Conservation (phyloP, 768 basidiomycete species). For the Lentinula lateritia region DNA sequence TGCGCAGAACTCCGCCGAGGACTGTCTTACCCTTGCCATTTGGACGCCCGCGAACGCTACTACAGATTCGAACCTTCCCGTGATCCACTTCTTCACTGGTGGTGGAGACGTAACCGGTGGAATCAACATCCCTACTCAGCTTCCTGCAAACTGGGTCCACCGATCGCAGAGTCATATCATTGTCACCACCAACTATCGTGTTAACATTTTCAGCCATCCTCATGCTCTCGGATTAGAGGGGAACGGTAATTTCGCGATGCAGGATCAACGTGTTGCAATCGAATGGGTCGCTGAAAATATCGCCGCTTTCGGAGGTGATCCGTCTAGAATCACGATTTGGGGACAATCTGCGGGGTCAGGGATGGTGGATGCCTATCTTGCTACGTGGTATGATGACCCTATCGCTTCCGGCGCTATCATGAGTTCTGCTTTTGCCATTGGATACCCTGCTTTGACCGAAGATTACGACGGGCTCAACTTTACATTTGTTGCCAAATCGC, state of each 20-base stretch:
- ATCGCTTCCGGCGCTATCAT: slow-evolving; percentile 7
- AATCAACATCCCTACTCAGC: slow-evolving; percentile 9
- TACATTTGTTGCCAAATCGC: slow-evolving; percentile 8
- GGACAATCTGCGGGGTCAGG: slow-evolving; percentile 11
- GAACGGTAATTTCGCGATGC: slow-evolving; percentile 21
- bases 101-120: slow-evolving; percentile 9
- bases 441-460: not conserved
- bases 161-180: slow-evolving; percentile 9
- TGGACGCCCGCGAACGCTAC: slow-evolving; percentile 11
- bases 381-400: slow-evolving; percentile 9
- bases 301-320: slow-evolving; percentile 25
- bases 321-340: slow-evolving; percentile 17
- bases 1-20: slow-evolving; percentile 8
- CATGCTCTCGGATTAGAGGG: slow-evolving; percentile 7
- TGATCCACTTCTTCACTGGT: slow-evolving; percentile 10
- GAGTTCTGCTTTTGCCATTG: slow-evolving; percentile 7
- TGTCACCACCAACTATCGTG: slow-evolving; percentile 12
- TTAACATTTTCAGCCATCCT: slow-evolving; percentile 10
- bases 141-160: slow-evolving; percentile 13
- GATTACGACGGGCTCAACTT: slow-evolving; percentile 4
- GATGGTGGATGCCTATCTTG: slow-evolving; percentile 1
- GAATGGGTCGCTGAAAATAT: slow-evolving; percentile 17
- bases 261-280: slow-evolving; percentile 23
- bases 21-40: slow-evolving; percentile 10
- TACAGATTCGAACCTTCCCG: slow-evolving; percentile 9